phyloP scores from a whole-genome alignment of 768 basidiomycete species.

The Chlorophyllum brunneum region DNA sequence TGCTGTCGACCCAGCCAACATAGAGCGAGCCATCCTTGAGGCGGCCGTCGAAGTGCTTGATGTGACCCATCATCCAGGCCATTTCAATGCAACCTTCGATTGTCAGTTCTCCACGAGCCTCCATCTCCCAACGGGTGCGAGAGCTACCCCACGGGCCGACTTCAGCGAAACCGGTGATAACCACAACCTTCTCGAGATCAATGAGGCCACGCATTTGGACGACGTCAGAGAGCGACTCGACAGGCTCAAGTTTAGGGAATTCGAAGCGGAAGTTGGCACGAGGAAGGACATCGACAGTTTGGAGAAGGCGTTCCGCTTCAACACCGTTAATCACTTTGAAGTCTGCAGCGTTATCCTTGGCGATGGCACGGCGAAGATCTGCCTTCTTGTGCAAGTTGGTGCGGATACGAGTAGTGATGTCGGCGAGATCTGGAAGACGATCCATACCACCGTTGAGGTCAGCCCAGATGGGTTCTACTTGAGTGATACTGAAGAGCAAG shows the following conservation, averaged over 20 bases:
- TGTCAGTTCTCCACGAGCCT: slow-evolving; percentile 93
- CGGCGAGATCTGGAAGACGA: slow-evolving; percentile 90
- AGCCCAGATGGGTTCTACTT: slow-evolving; percentile 99
- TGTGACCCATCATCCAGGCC: slow-evolving; percentile 99
- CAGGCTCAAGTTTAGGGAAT: slow-evolving; percentile 81
- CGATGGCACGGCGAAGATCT: slow-evolving; percentile 88
- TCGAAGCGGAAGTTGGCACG: slow-evolving; percentile 98
- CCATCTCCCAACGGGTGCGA: slow-evolving; percentile 99
- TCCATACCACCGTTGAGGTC: slow-evolving; percentile 99
- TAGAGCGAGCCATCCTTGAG: slow-evolving; percentile 89
- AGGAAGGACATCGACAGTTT: slow-evolving; percentile 89
- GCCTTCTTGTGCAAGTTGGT: slow-evolving; percentile 77
- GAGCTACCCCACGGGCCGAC: slow-evolving; percentile 99
- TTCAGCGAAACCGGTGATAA: slow-evolving; percentile 95
- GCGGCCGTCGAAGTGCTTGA: slow-evolving; percentile 98
- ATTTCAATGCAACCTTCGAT: slow-evolving; percentile 99
- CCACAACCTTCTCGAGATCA: slow-evolving; percentile 94
- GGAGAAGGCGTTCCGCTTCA: slow-evolving; percentile 88
- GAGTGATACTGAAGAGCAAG: slow-evolving; percentile 97
- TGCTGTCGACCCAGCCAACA: slow-evolving; percentile 98
- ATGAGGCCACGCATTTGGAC: slow-evolving; percentile 80
- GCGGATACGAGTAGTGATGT: slow-evolving; percentile 87
- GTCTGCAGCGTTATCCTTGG: slow-evolving; percentile 93
- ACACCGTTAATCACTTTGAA: slow-evolving; percentile 88
- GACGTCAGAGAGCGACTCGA: slow-evolving; percentile 69